phyloP scores from a whole-genome alignment of 306 rosid species.

The Vigna mungo region DNA sequence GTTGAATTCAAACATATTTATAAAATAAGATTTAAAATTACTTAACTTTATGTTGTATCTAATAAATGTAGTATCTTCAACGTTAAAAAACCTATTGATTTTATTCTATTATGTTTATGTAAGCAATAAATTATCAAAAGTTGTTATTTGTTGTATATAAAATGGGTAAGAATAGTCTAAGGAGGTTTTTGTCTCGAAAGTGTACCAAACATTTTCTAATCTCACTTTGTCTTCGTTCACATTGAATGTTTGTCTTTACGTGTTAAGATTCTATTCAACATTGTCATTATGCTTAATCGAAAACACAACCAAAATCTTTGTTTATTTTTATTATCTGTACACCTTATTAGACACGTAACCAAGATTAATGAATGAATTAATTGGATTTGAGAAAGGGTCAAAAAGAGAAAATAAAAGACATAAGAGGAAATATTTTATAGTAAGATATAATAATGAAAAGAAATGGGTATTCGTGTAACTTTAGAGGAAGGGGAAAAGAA shows the following conservation, averaged over 20 bases:
- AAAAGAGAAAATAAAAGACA: conserved; percentile 7
- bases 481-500: conserved; percentile 34
- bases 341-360: conserved; percentile 24
- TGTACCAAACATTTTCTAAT: conserved; percentile 31
- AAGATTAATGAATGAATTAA: not conserved
- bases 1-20: no score
- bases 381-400: conserved; percentile 29
- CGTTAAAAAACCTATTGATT: not conserved
- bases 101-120: not conserved
- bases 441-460: not conserved
- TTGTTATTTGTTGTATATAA: conserved; percentile 45
- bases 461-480: not conserved
- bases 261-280: conserved; percentile 41
- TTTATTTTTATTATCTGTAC: not conserved
- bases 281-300: conserved; percentile 45
- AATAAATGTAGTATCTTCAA: no score
- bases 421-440: not conserved
- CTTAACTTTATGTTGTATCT: no score
- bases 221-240: conserved; percentile 37
- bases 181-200: conserved; percentile 51
- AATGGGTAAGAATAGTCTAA: conserved; percentile 14
- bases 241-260: conserved; percentile 37
- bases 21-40: no score
- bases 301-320: conserved; percentile 31
- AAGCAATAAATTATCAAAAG: conserved; percentile 56